Evolutionary conservation across 2,329 filamentous ascomycete genomes (phyloP), one percentile per base, ranked within the genome.

Genomic region (Fusarium lyarnte): DNA sequence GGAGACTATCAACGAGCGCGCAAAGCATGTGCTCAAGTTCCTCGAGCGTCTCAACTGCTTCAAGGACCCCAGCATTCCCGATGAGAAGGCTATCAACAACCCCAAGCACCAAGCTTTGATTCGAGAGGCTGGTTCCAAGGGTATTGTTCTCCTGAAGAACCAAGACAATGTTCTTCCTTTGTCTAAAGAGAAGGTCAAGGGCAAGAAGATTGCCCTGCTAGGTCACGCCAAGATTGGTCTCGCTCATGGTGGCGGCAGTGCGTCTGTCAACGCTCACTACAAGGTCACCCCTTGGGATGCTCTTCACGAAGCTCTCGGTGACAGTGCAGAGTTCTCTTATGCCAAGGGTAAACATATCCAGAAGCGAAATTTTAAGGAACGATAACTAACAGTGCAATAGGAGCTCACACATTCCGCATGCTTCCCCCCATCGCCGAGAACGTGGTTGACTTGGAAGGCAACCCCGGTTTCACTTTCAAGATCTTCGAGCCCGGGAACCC

Each of bases 91-190:
- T 11, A 74, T 79, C 61, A 74, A 81, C 49, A 78, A 76, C 59
- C 80, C 80, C 14, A 80, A 83, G 60, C 75, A 79, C 25, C 76
- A 70, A 16, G 73, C 76, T 21, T 58, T 79, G 13, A 79, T 79
- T n/a, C 70, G 78, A 27, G 77, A 79, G 51, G 77, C 76, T 38
- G 77, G 77, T 19, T 75, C 77, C 12, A 88, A 92, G 78, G 90
- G 90, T 1, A 78, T 92, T 31, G 90, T 89, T 1, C 81, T 92
- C 16, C 79, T 92, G 54, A 92, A 92, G 79, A 92, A 92, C 71
- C 85, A 90, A 65, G 84, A 85, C 8, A 80, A 81, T 7, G 79
- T 91, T 17, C 81, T 92, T 21, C 90, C 90, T 7, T 86, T 92
- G 72, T 83, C 87, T 6, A 78, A 72, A 38, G 76, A 78, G 2